Evolutionary conservation across 2,329 filamentous ascomycete genomes (phyloP), one percentile per base, ranked within the genome.

Genomic region (Phialemonium atrogriseum): DNA sequence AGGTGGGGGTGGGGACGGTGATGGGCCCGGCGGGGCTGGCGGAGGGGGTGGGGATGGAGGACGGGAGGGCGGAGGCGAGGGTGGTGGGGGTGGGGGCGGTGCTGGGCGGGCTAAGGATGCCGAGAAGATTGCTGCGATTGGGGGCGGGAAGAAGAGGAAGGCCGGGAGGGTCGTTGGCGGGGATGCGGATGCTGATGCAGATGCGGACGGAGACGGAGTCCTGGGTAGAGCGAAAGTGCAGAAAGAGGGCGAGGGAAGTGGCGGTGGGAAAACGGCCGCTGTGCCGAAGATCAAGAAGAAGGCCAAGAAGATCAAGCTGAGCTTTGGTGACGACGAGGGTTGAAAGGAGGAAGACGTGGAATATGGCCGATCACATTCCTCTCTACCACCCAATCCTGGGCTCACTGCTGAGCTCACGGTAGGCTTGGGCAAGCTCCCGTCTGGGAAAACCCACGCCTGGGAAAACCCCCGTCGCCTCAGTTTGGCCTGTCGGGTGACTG

Each of bases 241-340:
- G 36, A 38, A 24, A 27, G 36, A 21, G 32, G 42, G 27, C 27
- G 16, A 24, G 20, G 45, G 42, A 31, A 16, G 33, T 4, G 5
- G n/a, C 17, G 17, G 27, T 4, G 27, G 21, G 5, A 9, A 13
- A 10, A 18, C 19, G 4, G 16, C 27, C 21, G 27, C 27, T 16
- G n/a, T 12, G 12, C 30, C 37, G 14, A 52, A 48, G 35, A 51
- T 51, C 7, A 71, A 67, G 51, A 75, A 77, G 50, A 70, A 70
- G 53, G 57, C 62, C 5, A 74, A 74, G 54, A 80, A 79, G 58
- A 72, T 81, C 37, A 80, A 80, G 58, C 58, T 81, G 27, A 81
- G 77, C 52, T 81, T 81, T 48, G 72, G 72, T 16, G 70, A 79
- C 35, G 74, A 78, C 12, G 70, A 75, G 20, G 63, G 56, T 13